Evolutionary conservation across 192 early-diverging fungal genomes (phyloP), one percentile per base, ranked within the genome.

Genomic region (Coemansia sp.): DNA sequence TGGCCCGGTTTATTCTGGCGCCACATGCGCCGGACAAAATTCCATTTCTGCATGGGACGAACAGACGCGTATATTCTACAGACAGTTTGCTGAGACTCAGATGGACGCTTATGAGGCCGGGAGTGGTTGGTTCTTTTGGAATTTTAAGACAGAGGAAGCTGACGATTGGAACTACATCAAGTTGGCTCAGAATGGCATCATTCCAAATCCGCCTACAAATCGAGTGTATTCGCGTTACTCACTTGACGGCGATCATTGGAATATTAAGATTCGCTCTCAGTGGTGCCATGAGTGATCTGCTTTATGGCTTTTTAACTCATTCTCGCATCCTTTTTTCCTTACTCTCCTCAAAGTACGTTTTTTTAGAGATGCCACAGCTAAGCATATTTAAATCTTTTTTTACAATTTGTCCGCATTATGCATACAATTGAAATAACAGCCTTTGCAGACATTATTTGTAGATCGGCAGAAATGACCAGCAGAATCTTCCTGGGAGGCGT

Each of bases 81-180:
- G 66, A 3, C 72, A 83, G 54, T 90, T 88, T 67, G 79, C 85
- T 62, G 78, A 81, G 41, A 78, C 84, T 0, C 90, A 91, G 53
- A 80, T 89, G 69, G 87, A 89, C 62, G 84, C 90, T 0, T 91
- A 85, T 57, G 87, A 89, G 64, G 64, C 62, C n/a, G 80, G 85
- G 10, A 69, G 81, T 51, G 89, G 88, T 0, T 91, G 89, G 88
- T 86, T 87, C 63, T 91, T 84, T 34, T 91, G 89, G 89, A 89
- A 86, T 62, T 91, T 88, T 63, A 91, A 89, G 70, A 86, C 89
- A 0, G 88, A 91, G 28, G 66, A 77, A 12, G 86, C 87, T 18
- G 86, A 87, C 18, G 82, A 87, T 50, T 91, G 89, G 89, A 86
- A 88, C 51, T 91, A 91, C 54, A 86, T 89, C 7, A 81, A 86